Evolutionary conservation across 2,329 filamentous ascomycete species (phyloP).

Genomic region (Trichophaea hybrida): DNA sequence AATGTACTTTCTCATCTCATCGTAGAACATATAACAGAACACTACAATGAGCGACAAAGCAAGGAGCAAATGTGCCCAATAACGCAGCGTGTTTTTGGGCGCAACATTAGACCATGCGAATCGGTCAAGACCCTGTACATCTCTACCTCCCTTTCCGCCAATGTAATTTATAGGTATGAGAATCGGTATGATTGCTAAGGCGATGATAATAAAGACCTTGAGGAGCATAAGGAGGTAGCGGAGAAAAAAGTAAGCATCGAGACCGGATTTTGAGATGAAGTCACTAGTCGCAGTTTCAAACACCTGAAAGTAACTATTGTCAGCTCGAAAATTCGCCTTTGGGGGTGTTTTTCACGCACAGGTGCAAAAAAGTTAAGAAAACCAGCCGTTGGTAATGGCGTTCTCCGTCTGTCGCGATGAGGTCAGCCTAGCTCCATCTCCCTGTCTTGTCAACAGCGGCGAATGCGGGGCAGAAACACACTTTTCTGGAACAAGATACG

Average conservation of each 20-base stretch:
- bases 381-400: slow-evolving; percentile 9
- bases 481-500: slow-evolving; percentile 23
- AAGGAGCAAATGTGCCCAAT: slow-evolving; percentile 73
- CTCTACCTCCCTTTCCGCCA: slow-evolving; percentile 47
- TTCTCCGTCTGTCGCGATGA: slow-evolving; percentile 13
- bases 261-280: slow-evolving; percentile 84
- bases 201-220: slow-evolving; percentile 80
- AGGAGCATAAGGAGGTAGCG: slow-evolving; percentile 76
- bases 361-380: slow-evolving; percentile 13
- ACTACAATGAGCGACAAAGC: slow-evolving; percentile 65
- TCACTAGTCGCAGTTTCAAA: slow-evolving; percentile 63
- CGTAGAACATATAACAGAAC: slow-evolving; percentile 75
- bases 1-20: slow-evolving; percentile 75
- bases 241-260: slow-evolving; percentile 95
- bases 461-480: not conserved
- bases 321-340: slow-evolving; percentile 34
- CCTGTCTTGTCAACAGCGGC: not conserved
- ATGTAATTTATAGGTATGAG: slow-evolving; percentile 72
- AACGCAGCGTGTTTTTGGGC: slow-evolving; percentile 48
- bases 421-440: not conserved
- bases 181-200: slow-evolving; percentile 64
- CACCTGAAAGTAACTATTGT: slow-evolving; percentile 21
- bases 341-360: slow-evolving; percentile 33
- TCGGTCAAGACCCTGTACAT: slow-evolving; percentile 57
- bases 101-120: slow-evolving; percentile 81